Conservation (phyloP, 352 stramenopile species). For the Phytophthora pinifolia region DNA sequence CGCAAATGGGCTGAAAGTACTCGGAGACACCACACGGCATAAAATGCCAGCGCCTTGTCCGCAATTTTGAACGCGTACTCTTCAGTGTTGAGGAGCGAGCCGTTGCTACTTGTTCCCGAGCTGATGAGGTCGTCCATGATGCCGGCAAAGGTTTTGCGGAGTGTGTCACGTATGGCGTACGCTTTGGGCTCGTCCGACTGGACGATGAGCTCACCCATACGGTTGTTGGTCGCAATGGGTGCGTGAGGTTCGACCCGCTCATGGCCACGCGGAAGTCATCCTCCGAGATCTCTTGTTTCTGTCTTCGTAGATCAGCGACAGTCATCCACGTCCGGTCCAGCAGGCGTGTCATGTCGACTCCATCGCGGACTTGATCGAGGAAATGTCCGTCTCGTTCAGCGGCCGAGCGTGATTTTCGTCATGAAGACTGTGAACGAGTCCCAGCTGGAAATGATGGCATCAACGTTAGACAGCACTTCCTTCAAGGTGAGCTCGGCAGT, state of each 20-base stretch:
- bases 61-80: conserved; percentile 46
- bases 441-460: conserved; percentile 37
- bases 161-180: conserved; percentile 39
- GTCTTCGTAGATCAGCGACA: conserved; percentile 28
- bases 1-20: conserved; percentile 58
- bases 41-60: conserved; percentile 42
- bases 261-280: conserved; percentile 31
- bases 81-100: conserved; percentile 28
- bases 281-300: conserved; percentile 32
- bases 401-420: conserved; percentile 30
- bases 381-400: conserved; percentile 29
- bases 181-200: conserved; percentile 24
- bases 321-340: conserved; percentile 37
- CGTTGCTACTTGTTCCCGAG: conserved; percentile 39
- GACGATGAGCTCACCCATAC: conserved; percentile 37
- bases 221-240: conserved; percentile 49
- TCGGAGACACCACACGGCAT: conserved; percentile 46
- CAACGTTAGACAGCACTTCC: conserved; percentile 39
- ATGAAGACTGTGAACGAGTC: conserved; percentile 34
- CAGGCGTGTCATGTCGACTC: conserved; percentile 33
- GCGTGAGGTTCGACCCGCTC: conserved; percentile 40
- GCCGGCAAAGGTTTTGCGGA: conserved; percentile 44
- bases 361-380: conserved; percentile 28
- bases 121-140: conserved; percentile 53
- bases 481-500: conserved; percentile 36